A percentile compares a stretch with the other conserved stretches of the same genome.
Evolutionary conservation across 2,329 filamentous ascomycete genomes (phyloP).

Genomic region (Clonostachys rosea): DNA sequence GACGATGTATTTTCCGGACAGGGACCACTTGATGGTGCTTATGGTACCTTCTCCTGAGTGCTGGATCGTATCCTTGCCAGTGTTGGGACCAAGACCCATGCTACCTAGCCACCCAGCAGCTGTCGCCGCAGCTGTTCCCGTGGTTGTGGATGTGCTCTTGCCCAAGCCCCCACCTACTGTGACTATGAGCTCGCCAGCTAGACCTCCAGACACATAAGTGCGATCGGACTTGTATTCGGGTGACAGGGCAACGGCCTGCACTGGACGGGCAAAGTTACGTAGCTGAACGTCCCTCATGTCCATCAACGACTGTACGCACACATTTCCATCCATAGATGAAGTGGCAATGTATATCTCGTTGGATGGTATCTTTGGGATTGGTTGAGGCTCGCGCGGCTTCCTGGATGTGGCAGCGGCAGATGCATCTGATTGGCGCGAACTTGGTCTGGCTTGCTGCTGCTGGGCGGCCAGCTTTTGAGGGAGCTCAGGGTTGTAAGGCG

Average conservation of each 20-base stretch:
- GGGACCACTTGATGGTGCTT: conserved; percentile 88
- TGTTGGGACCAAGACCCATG: conserved; percentile 74
- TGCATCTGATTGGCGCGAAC: conserved; percentile 22
- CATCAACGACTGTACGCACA: conserved; percentile 83
- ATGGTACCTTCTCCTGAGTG: conserved; percentile 92
- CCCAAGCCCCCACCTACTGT: conserved; percentile 78
- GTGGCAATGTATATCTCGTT: conserved; percentile 93
- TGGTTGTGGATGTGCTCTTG: conserved; percentile 82
- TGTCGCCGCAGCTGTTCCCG: conserved; percentile 73
- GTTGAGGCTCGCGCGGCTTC: conserved; percentile 42
- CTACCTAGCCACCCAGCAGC: conserved; percentile 89
- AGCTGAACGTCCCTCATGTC: conserved; percentile 88
- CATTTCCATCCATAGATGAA: conserved; percentile 91
- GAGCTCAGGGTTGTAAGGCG: conserved; percentile 21
- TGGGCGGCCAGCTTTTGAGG: conserved; percentile 27
- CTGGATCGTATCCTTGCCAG: conserved; percentile 78
- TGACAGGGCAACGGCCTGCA: conserved; percentile 89
- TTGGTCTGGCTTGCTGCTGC: conserved; percentile 21
- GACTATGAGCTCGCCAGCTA: conserved; percentile 81
- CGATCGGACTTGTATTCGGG: conserved; percentile 89
- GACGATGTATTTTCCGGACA: conserved; percentile 85
- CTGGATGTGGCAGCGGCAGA: conserved; percentile 48
- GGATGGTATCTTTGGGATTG: conserved; percentile 69
- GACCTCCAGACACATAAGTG: conserved; percentile 85
- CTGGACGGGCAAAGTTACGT: conserved; percentile 87